Base-by-base conservation (phyloP, 176 grass and related monocot genomes). In the Paspalum notatum region DNA sequence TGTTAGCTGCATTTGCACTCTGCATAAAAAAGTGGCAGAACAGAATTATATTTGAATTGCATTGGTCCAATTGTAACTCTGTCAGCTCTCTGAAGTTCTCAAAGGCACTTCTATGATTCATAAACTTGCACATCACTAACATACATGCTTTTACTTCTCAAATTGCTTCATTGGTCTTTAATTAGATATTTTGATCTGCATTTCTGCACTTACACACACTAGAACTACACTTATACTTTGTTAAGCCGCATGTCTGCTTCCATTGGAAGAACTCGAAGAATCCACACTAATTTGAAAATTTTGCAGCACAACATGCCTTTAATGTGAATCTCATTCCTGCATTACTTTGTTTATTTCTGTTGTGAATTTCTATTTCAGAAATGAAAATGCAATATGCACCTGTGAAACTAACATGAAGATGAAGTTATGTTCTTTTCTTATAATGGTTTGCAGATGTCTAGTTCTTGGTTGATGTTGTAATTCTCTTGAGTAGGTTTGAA, bases 71-170 rank as follows among this genome's bases (percentile, higher is more conserved):
- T 74, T 69, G 15, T 69, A 50, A 27, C 11, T 71, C 37, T 67
- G 0, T 51, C 43, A 8, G 40, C 26, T 81, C 21, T 66, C 11
- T 58, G 21, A 44, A 61, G 20, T 71, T 32, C 11, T 49, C 8
- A 51, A 71, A 37, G 60, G 55, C 15, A 78, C 61, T 53, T 13
- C 4, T 13, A 26, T 60, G 22, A 26, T 60, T 26, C 27, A 41
- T 47, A 51, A 24, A 71, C 11, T 53, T 79, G 22, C 27, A 78
- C 1, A 17, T 22, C 18, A 84, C 8, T 20, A 48, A 40, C 15
- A 26, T 74, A 18, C 48, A 25, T 42, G 25, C 49, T 12, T 74
- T 74, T 80, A 11, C 42, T 51, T 81, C 26, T 81, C 51, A 68
- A 42, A 75, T 50, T 27, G 44, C 69, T 51, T 68, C 25, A 56